Evolutionary conservation across 2,329 filamentous ascomycete species (phyloP).

Genomic region (Stagonosporopsis tanaceti): DNA sequence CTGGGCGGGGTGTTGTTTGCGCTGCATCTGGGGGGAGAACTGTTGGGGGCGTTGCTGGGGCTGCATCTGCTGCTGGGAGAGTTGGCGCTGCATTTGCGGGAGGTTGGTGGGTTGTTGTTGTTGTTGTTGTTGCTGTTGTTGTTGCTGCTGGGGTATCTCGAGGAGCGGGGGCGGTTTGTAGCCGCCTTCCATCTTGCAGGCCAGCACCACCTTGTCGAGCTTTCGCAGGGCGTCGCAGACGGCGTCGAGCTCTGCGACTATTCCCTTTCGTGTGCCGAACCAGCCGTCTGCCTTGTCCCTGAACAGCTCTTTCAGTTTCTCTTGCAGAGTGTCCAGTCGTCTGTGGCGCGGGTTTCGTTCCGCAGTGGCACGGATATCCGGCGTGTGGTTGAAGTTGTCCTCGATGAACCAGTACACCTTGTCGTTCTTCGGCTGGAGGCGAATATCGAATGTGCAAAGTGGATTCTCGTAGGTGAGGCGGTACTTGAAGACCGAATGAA

Average conservation of each 20-base stretch:
- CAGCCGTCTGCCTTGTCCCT: slow-evolving; percentile 42
- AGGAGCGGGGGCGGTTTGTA: slow-evolving; percentile 32
- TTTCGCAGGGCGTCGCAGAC: slow-evolving; percentile 46
- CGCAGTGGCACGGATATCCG: slow-evolving; percentile 34
- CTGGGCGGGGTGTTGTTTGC: slow-evolving; percentile 11
- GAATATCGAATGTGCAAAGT: slow-evolving; percentile 50
- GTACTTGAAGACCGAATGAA: slow-evolving; percentile 48
- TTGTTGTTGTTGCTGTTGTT: slow-evolving; percentile 9
- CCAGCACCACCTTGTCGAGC: slow-evolving; percentile 50
- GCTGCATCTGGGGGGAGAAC: slow-evolving; percentile 18
- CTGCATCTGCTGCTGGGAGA: slow-evolving; percentile 19
- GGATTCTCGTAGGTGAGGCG: slow-evolving; percentile 53
- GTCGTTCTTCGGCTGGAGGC: slow-evolving; percentile 43
- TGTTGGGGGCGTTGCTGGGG: slow-evolving; percentile 26
- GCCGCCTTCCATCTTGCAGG: slow-evolving; percentile 42
- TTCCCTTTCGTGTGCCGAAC: slow-evolving; percentile 49
- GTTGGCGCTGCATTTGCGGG: slow-evolving; percentile 19
- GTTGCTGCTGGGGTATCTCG: slow-evolving; percentile 14
- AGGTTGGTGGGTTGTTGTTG: background rate
- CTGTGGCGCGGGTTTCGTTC: slow-evolving; percentile 39
- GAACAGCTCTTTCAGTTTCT: slow-evolving; percentile 46
- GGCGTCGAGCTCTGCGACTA: slow-evolving; percentile 48
- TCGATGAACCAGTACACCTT: slow-evolving; percentile 49
- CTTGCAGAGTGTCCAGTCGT: slow-evolving; percentile 40
- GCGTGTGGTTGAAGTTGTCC: slow-evolving; percentile 35